These are phyloP conservation scores for Cryptococcus jaspeensis DNA, from an alignment of 1,284 basidiomycete species.

Conservation along the genomic window DNA sequence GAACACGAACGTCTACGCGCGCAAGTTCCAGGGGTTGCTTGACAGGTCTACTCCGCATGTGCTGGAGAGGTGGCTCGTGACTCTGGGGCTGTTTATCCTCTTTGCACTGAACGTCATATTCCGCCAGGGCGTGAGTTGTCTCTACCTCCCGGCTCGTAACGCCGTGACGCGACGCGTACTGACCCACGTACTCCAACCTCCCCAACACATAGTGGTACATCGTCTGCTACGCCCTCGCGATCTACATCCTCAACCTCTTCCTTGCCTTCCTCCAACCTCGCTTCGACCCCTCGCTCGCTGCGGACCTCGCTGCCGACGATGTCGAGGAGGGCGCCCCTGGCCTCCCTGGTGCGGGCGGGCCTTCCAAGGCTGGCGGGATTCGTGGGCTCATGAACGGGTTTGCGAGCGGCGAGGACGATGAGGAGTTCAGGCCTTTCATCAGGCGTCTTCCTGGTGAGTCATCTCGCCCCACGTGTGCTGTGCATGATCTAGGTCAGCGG, in stretches of 20 bases:
- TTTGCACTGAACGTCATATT: constrained; percentile 87
- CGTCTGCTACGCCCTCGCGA: constrained; percentile 69
- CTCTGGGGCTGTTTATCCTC: constrained; percentile 67
- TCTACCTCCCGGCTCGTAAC: background rate
- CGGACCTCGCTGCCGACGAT: constrained; percentile 89
- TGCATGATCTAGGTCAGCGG: background rate
- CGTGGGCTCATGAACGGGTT: constrained; percentile 47
- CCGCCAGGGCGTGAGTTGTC: constrained; percentile 75
- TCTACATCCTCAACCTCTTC: constrained; percentile 81
- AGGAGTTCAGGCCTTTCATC: constrained; percentile 96
- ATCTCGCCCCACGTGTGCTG: too few species aligned
- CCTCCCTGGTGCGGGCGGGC: constrained; percentile 38
- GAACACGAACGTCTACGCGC: constrained; percentile 46
- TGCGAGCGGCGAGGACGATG: constrained; percentile 54
- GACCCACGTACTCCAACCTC: background rate
- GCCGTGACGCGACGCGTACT: background rate
- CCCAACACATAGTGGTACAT: constrained; percentile 88
- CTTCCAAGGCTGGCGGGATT: constrained; percentile 29
- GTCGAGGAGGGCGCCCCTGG: constrained; percentile 84
- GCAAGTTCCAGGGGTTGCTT: constrained; percentile 69
- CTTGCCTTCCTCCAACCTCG: constrained; percentile 54
- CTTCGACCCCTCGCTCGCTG: constrained; percentile 93
- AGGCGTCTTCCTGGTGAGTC: constrained; percentile 86
- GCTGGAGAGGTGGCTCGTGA: constrained; percentile 83
- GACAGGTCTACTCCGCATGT: constrained; percentile 90